Evolutionary conservation across 1,284 basidiomycete species (phyloP), one percentile per base, ranked within the genome.

Genomic region (Ceratobasidium sp.): DNA sequence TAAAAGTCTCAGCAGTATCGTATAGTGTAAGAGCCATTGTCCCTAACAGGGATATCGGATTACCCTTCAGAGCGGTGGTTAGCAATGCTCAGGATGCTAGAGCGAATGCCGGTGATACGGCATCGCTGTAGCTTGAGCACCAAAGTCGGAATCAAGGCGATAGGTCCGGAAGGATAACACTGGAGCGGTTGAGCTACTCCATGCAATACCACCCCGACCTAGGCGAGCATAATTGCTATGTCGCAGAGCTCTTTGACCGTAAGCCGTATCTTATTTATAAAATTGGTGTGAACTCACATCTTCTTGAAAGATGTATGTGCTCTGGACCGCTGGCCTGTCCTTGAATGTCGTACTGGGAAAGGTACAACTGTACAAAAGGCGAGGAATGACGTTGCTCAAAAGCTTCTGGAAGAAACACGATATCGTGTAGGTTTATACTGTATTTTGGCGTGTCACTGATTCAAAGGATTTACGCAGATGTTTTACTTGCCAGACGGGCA

Each of bases 351-450:
- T n/a, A 49, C 11, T 3, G 54, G 69, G 3, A 49, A 35, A 35
- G 42, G 69, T 26, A 6, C 26, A 7, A 49, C 13, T 15, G 63
- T 60, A 45, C 13, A 39, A 11, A 23, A 28, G 15, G 69, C 69
- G 10, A 28, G 33, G 45, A 58, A 63, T 8, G 15, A 63, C 35
- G 69, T 58, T 20, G 69, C 69, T 20, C 11, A 61, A n/a, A 37
- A 28, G 39, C 31, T 73, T 20, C 45, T 73, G 28, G 28, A 61
- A 31, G 47, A n/a, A 10, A 15, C 28, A 17, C 26, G 7, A 2
- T 73, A 73, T 17, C 63, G 69, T 51, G 69, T 73, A 45, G 63
- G 69, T 73, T 13, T 4, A n/a, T n/a, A n/a, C n/a, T 28, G 28
- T 58, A 2, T 20, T 10, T 35, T 20, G 15, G 20, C 5, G 13